Evolutionary conservation across 73 alveolate genomes (phyloP), one percentile per base, ranked within the genome.

Genomic region (Durusdinium trenchii): DNA sequence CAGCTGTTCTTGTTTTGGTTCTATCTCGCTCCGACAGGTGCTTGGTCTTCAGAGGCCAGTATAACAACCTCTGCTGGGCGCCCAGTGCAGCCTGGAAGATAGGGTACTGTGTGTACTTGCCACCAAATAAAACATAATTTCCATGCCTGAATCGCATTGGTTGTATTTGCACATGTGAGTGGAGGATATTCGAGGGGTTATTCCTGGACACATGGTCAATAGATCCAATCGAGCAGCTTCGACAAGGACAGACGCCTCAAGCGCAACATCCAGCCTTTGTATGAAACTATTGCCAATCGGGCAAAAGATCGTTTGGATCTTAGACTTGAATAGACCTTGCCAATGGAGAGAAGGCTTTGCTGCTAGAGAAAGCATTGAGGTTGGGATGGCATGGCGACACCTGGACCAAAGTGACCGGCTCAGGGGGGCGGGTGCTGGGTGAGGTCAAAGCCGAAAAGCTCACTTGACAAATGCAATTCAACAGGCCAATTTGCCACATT

Each of bases 251-350:
- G 98, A 35, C 98, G 98, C 48, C 98, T 91, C 75, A 91, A 91
- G 98, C 98, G 98, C 98, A 91, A 91, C 98, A 91, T 91, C 85
- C 98, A 91, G 98, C 98, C 98, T 28, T 89, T 91, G 90, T 91
- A 91, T 60, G 90, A 91, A 36, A 91, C 98, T 50, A 91, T 91
- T 71, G 98, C 98, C n/a, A 91, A 76, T 42, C 54, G 67, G 42
- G 98, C 98, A 46, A 76, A 78, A 47, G 98, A 91, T 71, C 98
- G 98, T 38, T 26, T 6, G 75, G 35, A 20, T n/a, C 98, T 52
- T 36, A 67, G 73, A 73, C 3, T 36, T 3, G 10, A 23, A 12
- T 40, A 18, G 40, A 7, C 10, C 18, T 23, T 67, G 81, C 35
- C 3, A 5, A 20, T 73, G 85, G 40, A 73, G 85, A 57, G 32